Conservation (phyloP, 352 stramenopile genomes). For the Phytophthora rubi region DNA sequence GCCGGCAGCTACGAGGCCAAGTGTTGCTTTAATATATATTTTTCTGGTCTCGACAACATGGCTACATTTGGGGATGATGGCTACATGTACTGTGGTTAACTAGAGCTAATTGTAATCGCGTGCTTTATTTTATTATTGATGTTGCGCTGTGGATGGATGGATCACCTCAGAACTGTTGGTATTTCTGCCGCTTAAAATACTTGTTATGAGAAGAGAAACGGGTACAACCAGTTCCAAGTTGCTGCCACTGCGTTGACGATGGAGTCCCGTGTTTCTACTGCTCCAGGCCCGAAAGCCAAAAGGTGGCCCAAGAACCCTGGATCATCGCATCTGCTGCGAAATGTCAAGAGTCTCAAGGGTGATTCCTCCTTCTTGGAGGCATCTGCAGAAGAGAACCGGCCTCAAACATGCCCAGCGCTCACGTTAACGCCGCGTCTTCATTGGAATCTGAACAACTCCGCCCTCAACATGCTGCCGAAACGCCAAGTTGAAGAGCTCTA, state of each 20-base stretch:
- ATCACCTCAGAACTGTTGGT: not conserved
- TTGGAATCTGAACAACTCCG: constrained; percentile 60
- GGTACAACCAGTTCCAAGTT: not conserved
- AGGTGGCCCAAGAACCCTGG: constrained; percentile 7
- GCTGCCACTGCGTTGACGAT: not conserved
- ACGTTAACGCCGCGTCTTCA: constrained; percentile 48
- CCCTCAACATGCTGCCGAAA: constrained; percentile 33
- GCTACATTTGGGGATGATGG: not conserved
- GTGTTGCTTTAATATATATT: constrained; percentile 32
- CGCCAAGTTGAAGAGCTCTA: constrained; percentile 52
- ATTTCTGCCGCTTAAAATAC: not conserved
- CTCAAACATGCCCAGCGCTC: constrained; percentile 19
- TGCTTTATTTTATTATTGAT: not conserved
- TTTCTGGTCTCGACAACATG: not conserved
- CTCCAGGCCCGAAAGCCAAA: constrained; percentile 8
- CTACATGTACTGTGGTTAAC: not conserved
- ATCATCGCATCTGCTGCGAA: constrained; percentile 11
- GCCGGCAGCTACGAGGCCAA: constrained; percentile 42
- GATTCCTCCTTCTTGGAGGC: not conserved
- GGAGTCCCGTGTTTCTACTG: constrained; percentile 20
- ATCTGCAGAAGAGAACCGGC: constrained; percentile 1
- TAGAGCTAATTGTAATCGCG: not conserved
- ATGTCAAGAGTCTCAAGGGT: not conserved
- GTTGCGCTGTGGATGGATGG: not conserved
- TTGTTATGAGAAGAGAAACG: not conserved